Evolutionary conservation across 225 moss, liverwort and hornwort species (phyloP).

Genomic region (Pseudoscleropodium purum): DNA sequence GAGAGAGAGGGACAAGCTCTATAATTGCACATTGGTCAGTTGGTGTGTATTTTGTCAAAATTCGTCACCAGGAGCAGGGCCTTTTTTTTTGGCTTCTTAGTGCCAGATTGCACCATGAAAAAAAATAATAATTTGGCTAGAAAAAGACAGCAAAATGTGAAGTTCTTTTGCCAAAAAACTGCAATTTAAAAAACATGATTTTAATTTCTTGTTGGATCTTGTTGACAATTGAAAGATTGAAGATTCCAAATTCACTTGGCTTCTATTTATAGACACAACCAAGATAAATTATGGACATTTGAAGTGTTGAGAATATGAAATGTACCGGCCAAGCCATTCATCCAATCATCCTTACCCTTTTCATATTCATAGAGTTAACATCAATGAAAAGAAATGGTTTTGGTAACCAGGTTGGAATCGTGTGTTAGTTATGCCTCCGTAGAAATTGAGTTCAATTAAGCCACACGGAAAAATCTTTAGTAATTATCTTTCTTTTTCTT

Average conservation of each 20-base stretch:
- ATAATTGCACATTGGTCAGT: too few relatives aligned
- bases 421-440: fast-evolving
- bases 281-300: not conserved
- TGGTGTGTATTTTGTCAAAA: too few relatives aligned
- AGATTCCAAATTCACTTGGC: not conserved
- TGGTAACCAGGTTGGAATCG: not conserved
- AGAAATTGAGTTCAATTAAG: not conserved
- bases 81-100: too few relatives aligned
- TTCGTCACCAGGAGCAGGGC: too few relatives aligned
- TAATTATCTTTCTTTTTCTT: too few relatives aligned
- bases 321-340: too few relatives aligned
- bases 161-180: too few relatives aligned
- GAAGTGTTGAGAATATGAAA: not conserved
- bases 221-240: fast-evolving
- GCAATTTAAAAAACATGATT: too few relatives aligned
- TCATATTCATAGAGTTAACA: not conserved
- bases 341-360: fast-evolving
- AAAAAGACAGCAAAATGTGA: too few relatives aligned
- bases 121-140: too few relatives aligned
- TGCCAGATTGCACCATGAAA: too few relatives aligned
- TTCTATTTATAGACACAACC: not conserved
- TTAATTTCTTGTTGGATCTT: not conserved
- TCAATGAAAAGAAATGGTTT: not conserved
- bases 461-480: not conserved
- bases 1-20: too few relatives aligned